Base-by-base conservation (phyloP, 306 rosid genomes). In the Medicago lupulina region DNA sequence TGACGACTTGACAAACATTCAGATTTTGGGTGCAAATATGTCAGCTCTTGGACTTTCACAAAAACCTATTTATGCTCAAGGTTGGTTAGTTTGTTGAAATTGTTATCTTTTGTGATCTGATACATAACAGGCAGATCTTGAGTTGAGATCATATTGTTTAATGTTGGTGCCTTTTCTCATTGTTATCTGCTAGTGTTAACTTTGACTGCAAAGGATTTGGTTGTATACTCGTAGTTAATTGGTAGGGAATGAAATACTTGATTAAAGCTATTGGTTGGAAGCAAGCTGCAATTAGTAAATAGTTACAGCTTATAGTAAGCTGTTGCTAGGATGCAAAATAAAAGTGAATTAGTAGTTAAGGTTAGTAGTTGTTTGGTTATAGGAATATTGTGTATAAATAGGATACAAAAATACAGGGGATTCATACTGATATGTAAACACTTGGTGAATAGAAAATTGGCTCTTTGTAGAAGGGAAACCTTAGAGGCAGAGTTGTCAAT, bases 11-110 rank as follows among this genome's bases (percentile, higher is more conserved):
- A 70, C 63, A 61, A 91, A 84, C 34, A 90, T 90, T 83, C 97
- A 96, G 78, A 83, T 96, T 79, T 89, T 96, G 92, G 99, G 99
- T 83, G 99, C 99, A 77, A 96, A 96, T 84, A 92, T 96, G 98
- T 96, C 99, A 47, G 97, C 99, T 78, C 98, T 96, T 82, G 97
- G 99, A 71, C 87, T 92, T 64, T 96, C 99, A 60, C 98, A 92
- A 85, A 96, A 89, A 81, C 99, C 99, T 71, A 96, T 96, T 66
- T 89, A 88, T 83, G 90, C 66, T 81, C 96, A 90, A 43, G 88
- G 99, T 90, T 58, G 85, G 89, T 44, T 49, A 75, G 78, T 81
- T 63, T 51, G 15, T 61, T 80, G 65, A 28, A 23, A 55, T 62
- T 58, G 60, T 55, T 21, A 58, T 67, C 49, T 39, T 58, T 58